Evolutionary conservation across 148 eudicot species (phyloP).

Genomic region (Drosera capensis): DNA sequence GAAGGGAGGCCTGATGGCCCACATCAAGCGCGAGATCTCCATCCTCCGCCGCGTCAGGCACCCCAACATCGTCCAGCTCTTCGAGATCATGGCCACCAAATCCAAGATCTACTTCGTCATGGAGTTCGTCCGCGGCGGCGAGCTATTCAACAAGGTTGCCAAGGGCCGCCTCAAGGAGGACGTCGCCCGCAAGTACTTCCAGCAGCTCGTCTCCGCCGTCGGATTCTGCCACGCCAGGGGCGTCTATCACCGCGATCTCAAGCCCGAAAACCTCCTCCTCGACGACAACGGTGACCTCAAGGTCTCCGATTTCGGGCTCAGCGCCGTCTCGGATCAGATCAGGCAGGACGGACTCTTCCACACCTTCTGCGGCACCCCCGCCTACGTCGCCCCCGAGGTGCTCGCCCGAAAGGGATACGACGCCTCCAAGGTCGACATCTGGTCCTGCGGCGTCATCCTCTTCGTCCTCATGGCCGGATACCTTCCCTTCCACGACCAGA

Average conservation of each 20-base stretch:
- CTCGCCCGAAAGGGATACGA: conserved; percentile 34
- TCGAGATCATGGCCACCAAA: conserved; percentile 57
- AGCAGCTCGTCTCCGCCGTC: conserved; percentile 41
- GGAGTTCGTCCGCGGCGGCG: conserved; percentile 54
- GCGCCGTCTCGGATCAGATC: conserved; percentile 40
- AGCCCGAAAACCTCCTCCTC: conserved; percentile 40
- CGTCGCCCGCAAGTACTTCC: conserved; percentile 42
- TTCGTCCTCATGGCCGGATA: conserved; percentile 51
- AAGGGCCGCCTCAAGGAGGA: conserved; percentile 44
- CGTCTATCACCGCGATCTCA: conserved; percentile 45
- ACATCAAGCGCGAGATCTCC: conserved; percentile 48
- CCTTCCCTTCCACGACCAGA: conserved; percentile 39
- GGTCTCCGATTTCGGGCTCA: conserved; percentile 52
- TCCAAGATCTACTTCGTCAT: conserved; percentile 46
- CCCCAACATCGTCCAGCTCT: conserved; percentile 48
- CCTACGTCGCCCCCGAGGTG: conserved; percentile 46
- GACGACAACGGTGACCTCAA: conserved; percentile 49
- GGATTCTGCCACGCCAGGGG: conserved; percentile 53
- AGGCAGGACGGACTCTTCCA: conserved; percentile 38
- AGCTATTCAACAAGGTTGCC: conserved; percentile 41
- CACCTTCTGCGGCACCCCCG: conserved; percentile 50
- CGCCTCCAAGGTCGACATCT: conserved; percentile 33
- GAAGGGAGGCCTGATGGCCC: conserved; percentile 36
- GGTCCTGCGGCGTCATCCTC: conserved; percentile 42
- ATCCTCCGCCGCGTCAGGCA: conserved; percentile 43